These are phyloP conservation scores for Xylariales sp. DNA, from an alignment of 2,329 filamentous ascomycete genomes.

Conservation along the genomic window DNA sequence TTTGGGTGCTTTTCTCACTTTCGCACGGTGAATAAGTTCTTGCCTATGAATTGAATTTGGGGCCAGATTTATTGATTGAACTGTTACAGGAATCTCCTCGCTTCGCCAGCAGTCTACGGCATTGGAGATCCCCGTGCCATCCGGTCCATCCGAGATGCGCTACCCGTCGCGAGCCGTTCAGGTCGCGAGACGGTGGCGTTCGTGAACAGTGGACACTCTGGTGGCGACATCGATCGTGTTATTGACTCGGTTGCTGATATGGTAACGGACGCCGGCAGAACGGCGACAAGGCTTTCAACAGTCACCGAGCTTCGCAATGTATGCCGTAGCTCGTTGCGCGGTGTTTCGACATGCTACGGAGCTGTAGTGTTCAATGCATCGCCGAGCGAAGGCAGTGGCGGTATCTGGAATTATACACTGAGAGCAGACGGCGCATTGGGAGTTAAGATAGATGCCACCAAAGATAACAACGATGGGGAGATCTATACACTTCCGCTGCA, in stretches of 20 bases:
- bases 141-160: slow-evolving; percentile 59
- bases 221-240: slow-evolving; percentile 67
- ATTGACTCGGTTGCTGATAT: slow-evolving; percentile 58
- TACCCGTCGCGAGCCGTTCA: slow-evolving; percentile 47
- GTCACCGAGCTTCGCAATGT: slow-evolving; percentile 55
- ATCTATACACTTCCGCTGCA: slow-evolving; percentile 77
- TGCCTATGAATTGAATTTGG: no score
- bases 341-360: slow-evolving; percentile 67
- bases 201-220: slow-evolving; percentile 66
- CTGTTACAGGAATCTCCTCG: slow-evolving; percentile 80
- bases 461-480: slow-evolving; percentile 67
- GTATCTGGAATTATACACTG: slow-evolving; percentile 82
- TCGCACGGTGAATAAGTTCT: no score
- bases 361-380: slow-evolving; percentile 73
- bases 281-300: slow-evolving; percentile 47
- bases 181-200: slow-evolving; percentile 70
- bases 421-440: slow-evolving; percentile 70
- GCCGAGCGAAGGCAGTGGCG: slow-evolving; percentile 61
- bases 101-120: slow-evolving; percentile 71
- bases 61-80: no score
- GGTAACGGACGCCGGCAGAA: slow-evolving; percentile 52
- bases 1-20: slow-evolving; percentile 57
- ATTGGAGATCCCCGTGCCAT: slow-evolving; percentile 60
- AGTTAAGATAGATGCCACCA: slow-evolving; percentile 57
- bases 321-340: slow-evolving; percentile 61